These are phyloP conservation scores for Pichia paraexigua DNA, from an alignment of 805 yeast species.

Conservation along the genomic window DNA sequence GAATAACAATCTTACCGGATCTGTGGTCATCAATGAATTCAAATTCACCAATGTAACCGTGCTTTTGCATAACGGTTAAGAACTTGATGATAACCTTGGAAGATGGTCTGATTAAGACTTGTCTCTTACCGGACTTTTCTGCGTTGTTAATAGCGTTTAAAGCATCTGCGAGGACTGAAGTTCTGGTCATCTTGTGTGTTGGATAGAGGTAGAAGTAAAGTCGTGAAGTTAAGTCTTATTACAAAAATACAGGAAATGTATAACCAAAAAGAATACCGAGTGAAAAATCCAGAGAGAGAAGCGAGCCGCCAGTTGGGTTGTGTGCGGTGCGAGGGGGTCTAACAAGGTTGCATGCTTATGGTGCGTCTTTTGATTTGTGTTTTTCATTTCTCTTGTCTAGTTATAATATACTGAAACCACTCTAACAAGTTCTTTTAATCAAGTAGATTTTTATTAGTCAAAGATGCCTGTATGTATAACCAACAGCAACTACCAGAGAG, in stretches of 20 bases:
- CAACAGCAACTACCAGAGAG: neutral
- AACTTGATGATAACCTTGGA: constrained; percentile 97
- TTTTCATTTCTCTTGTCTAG: neutral
- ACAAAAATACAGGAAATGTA: too few relatives aligned
- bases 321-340: constrained; percentile 5
- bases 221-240: too few relatives aligned
- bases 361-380: neutral
- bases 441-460: neutral
- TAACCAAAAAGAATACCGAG: neutral
- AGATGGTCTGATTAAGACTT: constrained; percentile 95
- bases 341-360: neutral
- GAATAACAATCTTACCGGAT: constrained; percentile 95
- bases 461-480: constrained; percentile 9
- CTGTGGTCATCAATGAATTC: constrained; percentile 99
- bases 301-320: neutral
- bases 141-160: constrained; percentile 97
- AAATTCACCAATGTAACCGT: constrained; percentile 96
- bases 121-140: constrained; percentile 99
- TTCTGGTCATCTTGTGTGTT: constrained; percentile 71
- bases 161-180: constrained; percentile 98
- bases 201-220: neutral
- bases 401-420: too few relatives aligned
- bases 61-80: constrained; percentile 95
- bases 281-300: neutral
- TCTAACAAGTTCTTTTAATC: neutral